Conservation (phyloP, 1,139 yeast species). For the Yamadazyma conglobata region DNA sequence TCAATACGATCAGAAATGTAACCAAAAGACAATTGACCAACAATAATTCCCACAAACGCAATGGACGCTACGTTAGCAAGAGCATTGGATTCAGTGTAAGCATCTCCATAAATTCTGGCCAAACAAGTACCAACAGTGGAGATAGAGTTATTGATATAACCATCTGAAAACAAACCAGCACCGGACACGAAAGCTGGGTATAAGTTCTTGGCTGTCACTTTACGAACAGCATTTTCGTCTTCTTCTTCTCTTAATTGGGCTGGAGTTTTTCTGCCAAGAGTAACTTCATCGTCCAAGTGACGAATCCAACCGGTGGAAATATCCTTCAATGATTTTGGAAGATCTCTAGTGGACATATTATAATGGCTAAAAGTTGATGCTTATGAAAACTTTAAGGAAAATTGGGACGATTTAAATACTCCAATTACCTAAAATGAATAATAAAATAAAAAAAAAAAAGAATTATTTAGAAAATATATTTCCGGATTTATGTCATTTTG, state of each 20-base stretch:
- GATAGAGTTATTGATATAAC: slow-evolving; percentile 82
- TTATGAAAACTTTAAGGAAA: too few relatives aligned
- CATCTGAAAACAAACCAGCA: slow-evolving; percentile 88
- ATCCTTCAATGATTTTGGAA: slow-evolving; percentile 43
- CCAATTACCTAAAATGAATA: too few relatives aligned
- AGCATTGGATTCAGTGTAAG: slow-evolving; percentile 61
- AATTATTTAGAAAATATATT: too few relatives aligned
- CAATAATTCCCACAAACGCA: slow-evolving; percentile 86
- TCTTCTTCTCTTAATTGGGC: slow-evolving; percentile 23
- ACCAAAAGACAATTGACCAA: slow-evolving; percentile 83
- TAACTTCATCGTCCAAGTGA: slow-evolving; percentile 21
- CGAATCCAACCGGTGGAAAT: slow-evolving; percentile 37
- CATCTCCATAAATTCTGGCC: slow-evolving; percentile 56
- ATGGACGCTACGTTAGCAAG: slow-evolving; percentile 79
- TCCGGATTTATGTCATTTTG: too few relatives aligned
- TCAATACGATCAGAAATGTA: slow-evolving; percentile 73
- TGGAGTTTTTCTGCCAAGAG: slow-evolving; percentile 23
- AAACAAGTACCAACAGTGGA: slow-evolving; percentile 74
- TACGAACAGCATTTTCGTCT: slow-evolving; percentile 14
- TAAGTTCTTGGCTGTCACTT: slow-evolving; percentile 27
- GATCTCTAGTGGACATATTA: slow-evolving; percentile 48
- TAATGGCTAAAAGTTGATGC: too few relatives aligned
- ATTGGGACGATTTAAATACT: too few relatives aligned
- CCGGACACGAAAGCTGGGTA: slow-evolving; percentile 89
- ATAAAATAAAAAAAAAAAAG: too few relatives aligned